Conservation (phyloP, 2,329 filamentous ascomycete genomes). For the Periconia sp. region DNA sequence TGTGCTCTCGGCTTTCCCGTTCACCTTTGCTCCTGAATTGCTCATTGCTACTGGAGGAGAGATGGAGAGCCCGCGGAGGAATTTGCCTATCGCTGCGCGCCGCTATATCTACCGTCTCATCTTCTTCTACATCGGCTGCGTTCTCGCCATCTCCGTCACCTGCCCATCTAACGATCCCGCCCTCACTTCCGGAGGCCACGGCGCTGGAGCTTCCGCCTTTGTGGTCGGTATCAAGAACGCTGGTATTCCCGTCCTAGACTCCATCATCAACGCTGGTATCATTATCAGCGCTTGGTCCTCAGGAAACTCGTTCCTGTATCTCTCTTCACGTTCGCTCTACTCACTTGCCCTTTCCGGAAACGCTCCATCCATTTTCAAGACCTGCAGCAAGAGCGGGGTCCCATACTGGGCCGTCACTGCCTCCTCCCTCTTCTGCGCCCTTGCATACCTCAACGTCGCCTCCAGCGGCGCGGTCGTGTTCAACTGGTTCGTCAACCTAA, state of each 20-base stretch:
- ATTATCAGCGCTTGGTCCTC: constrained; percentile 68
- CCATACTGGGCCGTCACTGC: constrained; percentile 56
- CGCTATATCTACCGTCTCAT: constrained; percentile 68
- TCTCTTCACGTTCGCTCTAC: constrained; percentile 60
- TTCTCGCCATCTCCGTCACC: constrained; percentile 67
- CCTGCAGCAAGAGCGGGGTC: constrained; percentile 65
- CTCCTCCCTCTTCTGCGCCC: constrained; percentile 51
- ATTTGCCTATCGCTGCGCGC: constrained; percentile 65
- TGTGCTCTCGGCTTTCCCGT: constrained; percentile 60
- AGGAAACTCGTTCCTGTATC: constrained; percentile 62
- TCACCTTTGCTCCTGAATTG: constrained; percentile 59
- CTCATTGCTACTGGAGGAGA: constrained; percentile 62
- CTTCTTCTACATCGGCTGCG: constrained; percentile 65
- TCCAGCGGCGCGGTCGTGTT: constrained; percentile 58
- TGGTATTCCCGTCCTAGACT: constrained; percentile 64
- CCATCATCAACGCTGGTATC: constrained; percentile 72
- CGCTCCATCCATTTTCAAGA: constrained; percentile 66
- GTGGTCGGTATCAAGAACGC: constrained; percentile 57
- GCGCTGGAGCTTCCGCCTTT: constrained; percentile 60
- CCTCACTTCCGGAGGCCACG: constrained; percentile 60
- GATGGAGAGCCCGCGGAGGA: constrained; percentile 63
- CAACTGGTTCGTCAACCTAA: constrained; percentile 74
- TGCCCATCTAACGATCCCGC: constrained; percentile 60
- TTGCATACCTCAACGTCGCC: constrained; percentile 58
- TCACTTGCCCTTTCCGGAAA: constrained; percentile 67